Evolutionary conservation across 2,329 filamentous ascomycete genomes (phyloP), one percentile per base, ranked within the genome.

Genomic region (Coniochaeta sp.): DNA sequence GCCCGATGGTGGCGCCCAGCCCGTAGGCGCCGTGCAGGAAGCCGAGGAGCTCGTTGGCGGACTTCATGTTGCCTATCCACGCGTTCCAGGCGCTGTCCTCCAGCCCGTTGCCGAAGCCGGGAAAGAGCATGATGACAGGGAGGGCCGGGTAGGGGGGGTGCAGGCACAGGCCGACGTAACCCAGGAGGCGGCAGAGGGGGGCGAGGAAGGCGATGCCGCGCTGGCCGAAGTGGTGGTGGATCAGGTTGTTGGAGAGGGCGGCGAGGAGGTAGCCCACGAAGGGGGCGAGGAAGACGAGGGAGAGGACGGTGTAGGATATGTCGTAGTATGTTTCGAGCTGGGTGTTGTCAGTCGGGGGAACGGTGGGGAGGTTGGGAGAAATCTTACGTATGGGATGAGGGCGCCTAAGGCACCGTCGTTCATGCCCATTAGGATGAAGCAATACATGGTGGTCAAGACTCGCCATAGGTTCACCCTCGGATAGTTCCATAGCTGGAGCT

Each of bases 41-140:
- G 0, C 86, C 86, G 0, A 88, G 72, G 1, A 89, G 65, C 61
- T 89, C 81, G 57, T 89, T 89, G 1, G 85, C 79, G 51, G 79
- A 80, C 8, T 77, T 76, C 76, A 91, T 83, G 57, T 82, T 83
- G 0, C 87, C 87, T 13, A 78, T 64, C 69, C 71, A 79, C 0
- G 75, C 74, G 59, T 78, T 78, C 75, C 77, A 82, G 1, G 69
- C 77, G 6, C 72, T 76, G 54, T 79, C 83, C 12, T 76, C 72
- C 0, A 89, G 66, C 0, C 86, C 86, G 60, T 87, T 89, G 0
- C 85, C 86, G 51, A 89, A 82, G 0, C 86, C 87, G 1, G 83
- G 81, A 1, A 89, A 63, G 55, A 82, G 77, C 61, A 85, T 87
- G 9, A 81, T 75, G 10, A 88, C 62, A 1, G 87, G 79, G 0